These are phyloP conservation scores for Lindgomyces ingoldianus DNA, from an alignment of 495 filamentous ascomycete genomes.

Conservation along the genomic window DNA sequence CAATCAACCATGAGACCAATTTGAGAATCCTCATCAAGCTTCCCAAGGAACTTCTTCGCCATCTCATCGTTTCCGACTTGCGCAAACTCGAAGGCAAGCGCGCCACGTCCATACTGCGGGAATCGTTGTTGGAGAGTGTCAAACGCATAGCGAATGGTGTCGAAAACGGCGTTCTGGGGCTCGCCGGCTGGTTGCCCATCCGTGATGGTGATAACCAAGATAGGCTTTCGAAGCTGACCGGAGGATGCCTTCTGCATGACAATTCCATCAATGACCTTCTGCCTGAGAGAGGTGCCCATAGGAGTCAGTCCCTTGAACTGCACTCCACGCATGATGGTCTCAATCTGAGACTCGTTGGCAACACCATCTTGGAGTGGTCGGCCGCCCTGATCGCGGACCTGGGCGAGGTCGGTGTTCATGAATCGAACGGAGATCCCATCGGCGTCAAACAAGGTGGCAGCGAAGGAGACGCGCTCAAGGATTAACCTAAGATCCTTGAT, in stretches of 20 bases:
- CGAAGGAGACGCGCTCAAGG: constrained; percentile 61
- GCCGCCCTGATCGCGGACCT: constrained; percentile 15
- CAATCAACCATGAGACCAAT: constrained; percentile 68
- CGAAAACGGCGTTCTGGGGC: constrained; percentile 51
- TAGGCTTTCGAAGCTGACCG: constrained; percentile 60
- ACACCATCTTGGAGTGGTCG: constrained; percentile 52
- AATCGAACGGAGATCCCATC: constrained; percentile 72
- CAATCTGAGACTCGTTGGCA: constrained; percentile 58
- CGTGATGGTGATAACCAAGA: constrained; percentile 70
- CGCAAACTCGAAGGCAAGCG: constrained; percentile 69
- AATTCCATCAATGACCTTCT: constrained; percentile 65
- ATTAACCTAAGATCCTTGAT: constrained; percentile 67
- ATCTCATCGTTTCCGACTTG: constrained; percentile 71
- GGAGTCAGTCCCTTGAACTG: constrained; percentile 70
- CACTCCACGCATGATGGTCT: constrained; percentile 57
- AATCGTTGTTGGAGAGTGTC: constrained; percentile 50
- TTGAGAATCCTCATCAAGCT: constrained; percentile 63
- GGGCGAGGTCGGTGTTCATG: constrained; percentile 58
- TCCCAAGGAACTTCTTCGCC: constrained; percentile 63
- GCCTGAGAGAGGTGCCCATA: constrained; percentile 61
- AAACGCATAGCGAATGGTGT: constrained; percentile 54
- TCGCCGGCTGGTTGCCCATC: constrained; percentile 67
- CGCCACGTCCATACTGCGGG: constrained; percentile 53
- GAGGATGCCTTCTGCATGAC: constrained; percentile 55
- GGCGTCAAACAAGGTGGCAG: constrained; percentile 67